phyloP scores from a whole-genome alignment of 2,329 filamentous ascomycete genomes.

The Cladosporium sp. region DNA sequence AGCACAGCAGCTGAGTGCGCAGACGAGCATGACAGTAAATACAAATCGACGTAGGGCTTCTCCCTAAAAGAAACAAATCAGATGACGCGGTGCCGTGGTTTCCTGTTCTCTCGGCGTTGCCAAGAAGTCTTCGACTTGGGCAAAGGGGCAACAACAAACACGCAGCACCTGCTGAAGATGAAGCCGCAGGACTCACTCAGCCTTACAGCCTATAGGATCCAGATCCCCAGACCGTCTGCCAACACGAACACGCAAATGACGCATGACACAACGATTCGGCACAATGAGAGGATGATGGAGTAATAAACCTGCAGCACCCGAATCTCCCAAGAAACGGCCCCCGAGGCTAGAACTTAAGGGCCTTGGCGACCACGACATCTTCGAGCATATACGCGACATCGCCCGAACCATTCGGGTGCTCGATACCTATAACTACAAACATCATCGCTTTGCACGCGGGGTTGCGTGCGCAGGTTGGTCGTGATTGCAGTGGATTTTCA shows the following conservation, averaged over 20 bases:
- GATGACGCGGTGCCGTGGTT: not conserved
- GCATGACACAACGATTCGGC: constrained; percentile 7
- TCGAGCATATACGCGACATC: constrained; percentile 13
- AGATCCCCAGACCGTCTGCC: not conserved
- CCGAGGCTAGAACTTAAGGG: constrained; percentile 13
- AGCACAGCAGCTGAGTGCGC: not conserved
- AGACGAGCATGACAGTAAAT: not conserved
- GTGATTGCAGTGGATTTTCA: not conserved
- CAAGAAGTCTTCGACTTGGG: not conserved
- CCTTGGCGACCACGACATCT: constrained; percentile 19
- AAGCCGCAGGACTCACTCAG: constrained; percentile 13
- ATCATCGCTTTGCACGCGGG: constrained; percentile 1
- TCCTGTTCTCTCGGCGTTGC: not conserved
- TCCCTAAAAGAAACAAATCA: not conserved
- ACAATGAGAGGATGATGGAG: constrained; percentile 7
- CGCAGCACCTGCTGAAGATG: not conserved
- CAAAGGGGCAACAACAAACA: not conserved
- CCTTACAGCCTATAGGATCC: constrained; percentile 11
- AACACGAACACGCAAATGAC: constrained; percentile 7
- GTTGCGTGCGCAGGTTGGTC: not conserved
- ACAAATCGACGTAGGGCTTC: not conserved
- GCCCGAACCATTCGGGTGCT: constrained; percentile 21
- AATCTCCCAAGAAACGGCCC: constrained; percentile 1
- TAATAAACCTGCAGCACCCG: constrained; percentile 17
- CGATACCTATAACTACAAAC: constrained; percentile 1